phyloP scores from a whole-genome alignment of 192 early-diverging fungal species.

The Coemansia sp. region DNA sequence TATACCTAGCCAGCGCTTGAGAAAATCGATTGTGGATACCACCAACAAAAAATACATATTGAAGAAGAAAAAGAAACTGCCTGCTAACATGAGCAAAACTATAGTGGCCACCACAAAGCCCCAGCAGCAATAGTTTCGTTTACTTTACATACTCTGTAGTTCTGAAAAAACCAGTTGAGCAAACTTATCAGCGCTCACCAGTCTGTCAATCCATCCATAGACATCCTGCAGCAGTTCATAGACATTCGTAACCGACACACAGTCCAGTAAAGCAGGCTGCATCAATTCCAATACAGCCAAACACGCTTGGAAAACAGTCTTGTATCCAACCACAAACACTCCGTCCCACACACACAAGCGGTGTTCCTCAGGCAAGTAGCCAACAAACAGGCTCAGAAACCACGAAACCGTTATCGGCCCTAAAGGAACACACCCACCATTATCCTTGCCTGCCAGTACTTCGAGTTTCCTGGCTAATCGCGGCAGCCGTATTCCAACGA shows the following conservation, averaged over 20 bases:
- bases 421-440: conserved; percentile 32
- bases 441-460: conserved; percentile 29
- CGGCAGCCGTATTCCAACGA: conserved; percentile 52
- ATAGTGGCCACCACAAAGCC: too few relatives aligned
- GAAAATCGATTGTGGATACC: conserved; percentile 3
- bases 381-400: conserved; percentile 56
- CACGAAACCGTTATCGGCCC: conserved; percentile 56
- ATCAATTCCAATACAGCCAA: conserved; percentile 51
- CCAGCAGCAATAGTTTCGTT: too few relatives aligned
- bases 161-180: too few relatives aligned
- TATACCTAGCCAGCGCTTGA: too few relatives aligned
- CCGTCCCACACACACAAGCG: conserved; percentile 57
- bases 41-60: background rate
- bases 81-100: background rate
- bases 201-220: conserved; percentile 28
- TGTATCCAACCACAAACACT: conserved; percentile 53
- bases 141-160: too few relatives aligned
- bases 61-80: conserved; percentile 2
- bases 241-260: conserved; percentile 39
- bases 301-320: conserved; percentile 49
- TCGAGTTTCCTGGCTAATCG: conserved; percentile 44
- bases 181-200: conserved; percentile 44
- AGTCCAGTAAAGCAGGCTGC: conserved; percentile 45
- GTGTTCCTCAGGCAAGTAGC: conserved; percentile 46
- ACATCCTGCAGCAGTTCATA: conserved; percentile 54